These are phyloP conservation scores for Linanthus parryae DNA, from an alignment of 148 eudicot genomes.

Conservation along the genomic window DNA sequence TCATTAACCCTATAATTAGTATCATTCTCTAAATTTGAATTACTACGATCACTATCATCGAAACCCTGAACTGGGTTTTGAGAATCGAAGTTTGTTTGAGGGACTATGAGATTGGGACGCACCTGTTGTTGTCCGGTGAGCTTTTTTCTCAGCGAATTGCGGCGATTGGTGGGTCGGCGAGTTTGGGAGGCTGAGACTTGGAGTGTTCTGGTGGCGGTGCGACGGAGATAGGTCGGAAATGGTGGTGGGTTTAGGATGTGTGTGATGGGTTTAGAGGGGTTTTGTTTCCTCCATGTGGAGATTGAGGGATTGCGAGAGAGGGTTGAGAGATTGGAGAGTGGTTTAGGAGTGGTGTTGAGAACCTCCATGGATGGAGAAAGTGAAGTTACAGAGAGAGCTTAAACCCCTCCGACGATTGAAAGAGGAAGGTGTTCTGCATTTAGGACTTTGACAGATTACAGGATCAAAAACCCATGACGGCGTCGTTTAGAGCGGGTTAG, in stretches of 20 bases:
- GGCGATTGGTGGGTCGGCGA: constrained; percentile 42
- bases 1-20: constrained; percentile 20
- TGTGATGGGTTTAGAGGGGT: constrained; percentile 22
- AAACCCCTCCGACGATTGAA: too few relatives aligned
- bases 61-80: constrained; percentile 24
- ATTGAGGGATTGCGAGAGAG: constrained; percentile 19
- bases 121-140: constrained; percentile 44
- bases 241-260: constrained; percentile 10
- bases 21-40: constrained; percentile 16
- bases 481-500: too few relatives aligned
- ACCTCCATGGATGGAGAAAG: constrained; percentile 30
- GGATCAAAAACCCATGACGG: too few relatives aligned
- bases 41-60: constrained; percentile 18
- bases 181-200: constrained; percentile 44
- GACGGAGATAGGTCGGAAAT: constrained; percentile 15
- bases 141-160: constrained; percentile 66
- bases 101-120: constrained; percentile 13
- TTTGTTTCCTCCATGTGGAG: constrained; percentile 16
- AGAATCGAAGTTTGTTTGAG: constrained; percentile 5
- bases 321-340: constrained; percentile 7
- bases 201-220: constrained; percentile 17
- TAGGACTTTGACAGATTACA: too few relatives aligned
- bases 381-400: too few relatives aligned
- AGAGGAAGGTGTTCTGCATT: too few relatives aligned
- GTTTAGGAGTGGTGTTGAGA: constrained; percentile 18